A percentile compares a stretch with the other conserved stretches of the same genome.
phyloP scores from a whole-genome alignment of 2,329 filamentous ascomycete genomes.

The Pyricularia grisea region DNA sequence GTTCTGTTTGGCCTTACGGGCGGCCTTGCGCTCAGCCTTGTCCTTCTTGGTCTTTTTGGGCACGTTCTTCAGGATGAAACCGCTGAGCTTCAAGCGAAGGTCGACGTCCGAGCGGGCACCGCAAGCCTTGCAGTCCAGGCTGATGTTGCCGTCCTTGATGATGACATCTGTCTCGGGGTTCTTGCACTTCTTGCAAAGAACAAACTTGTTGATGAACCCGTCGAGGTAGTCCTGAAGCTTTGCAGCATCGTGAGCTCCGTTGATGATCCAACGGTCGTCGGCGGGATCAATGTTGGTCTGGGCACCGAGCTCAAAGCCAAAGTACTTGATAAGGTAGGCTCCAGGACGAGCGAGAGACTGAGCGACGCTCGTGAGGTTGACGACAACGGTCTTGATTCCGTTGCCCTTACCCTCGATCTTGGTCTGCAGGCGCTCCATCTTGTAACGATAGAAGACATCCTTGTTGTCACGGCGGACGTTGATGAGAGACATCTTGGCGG shows the following conservation, averaged over 20 bases:
- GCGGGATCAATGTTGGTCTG: constrained; percentile 97
- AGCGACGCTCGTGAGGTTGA: constrained; percentile 92
- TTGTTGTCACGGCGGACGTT: constrained; percentile 97
- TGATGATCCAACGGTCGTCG: constrained; percentile 99
- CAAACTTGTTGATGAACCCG: constrained; percentile 96
- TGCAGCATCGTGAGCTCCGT: constrained; percentile 86
- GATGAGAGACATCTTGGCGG: constrained; percentile 84
- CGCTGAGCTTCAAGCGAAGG: constrained; percentile 87
- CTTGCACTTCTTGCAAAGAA: constrained; percentile 99
- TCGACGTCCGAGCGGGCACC: constrained; percentile 90
- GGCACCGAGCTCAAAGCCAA: constrained; percentile 95
- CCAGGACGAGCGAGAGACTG: constrained; percentile 86
- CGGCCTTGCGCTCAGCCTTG: constrained; percentile 86
- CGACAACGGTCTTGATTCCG: constrained; percentile 97
- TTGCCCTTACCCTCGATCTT: constrained; percentile 99
- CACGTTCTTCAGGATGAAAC: constrained; percentile 95
- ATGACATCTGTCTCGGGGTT: constrained; percentile 96
- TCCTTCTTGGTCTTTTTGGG: constrained; percentile 94
- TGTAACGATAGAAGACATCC: constrained; percentile 99
- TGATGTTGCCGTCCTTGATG: constrained; percentile 87
- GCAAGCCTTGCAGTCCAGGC: constrained; percentile 97
- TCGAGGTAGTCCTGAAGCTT: constrained; percentile 98
- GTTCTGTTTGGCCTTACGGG: constrained; percentile 79
- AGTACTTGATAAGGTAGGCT: constrained; percentile 98
- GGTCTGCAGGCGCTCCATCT: constrained; percentile 98